These are phyloP conservation scores for Kondoa subrosea DNA, from an alignment of 768 basidiomycete species.

Conservation along the genomic window DNA sequence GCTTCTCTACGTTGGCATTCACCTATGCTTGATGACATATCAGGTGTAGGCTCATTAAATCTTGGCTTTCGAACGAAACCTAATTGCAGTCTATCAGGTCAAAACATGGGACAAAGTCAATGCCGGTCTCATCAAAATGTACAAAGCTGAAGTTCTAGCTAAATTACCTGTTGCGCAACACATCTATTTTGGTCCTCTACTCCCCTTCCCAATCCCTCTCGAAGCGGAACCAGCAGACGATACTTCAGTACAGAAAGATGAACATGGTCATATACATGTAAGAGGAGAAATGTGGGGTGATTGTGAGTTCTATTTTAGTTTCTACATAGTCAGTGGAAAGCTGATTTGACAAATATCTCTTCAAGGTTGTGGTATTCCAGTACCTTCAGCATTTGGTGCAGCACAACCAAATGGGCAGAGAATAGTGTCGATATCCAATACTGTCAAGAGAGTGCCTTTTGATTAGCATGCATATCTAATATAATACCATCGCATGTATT, in stretches of 20 bases:
- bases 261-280: slow-evolving; percentile 26
- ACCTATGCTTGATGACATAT: slow-evolving; percentile 93
- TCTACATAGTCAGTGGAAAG: background rate
- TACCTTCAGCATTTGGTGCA: slow-evolving; percentile 67
- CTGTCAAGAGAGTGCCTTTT: slow-evolving; percentile 59
- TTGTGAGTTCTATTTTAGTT: slow-evolving; percentile 33
- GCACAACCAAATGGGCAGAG: slow-evolving; percentile 41
- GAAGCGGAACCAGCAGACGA: slow-evolving; percentile 10
- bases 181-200: slow-evolving; percentile 73
- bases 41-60: slow-evolving; percentile 17
- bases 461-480: slow-evolving; percentile 37
- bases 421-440: slow-evolving; percentile 37
- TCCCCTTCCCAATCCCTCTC: slow-evolving; percentile 31
- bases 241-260: slow-evolving; percentile 17
- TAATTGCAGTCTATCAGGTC: slow-evolving; percentile 23
- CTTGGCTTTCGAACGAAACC: background rate
- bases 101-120: slow-evolving; percentile 85
- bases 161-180: slow-evolving; percentile 94
- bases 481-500: too few relatives aligned
- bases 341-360: background rate
- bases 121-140: slow-evolving; percentile 94
- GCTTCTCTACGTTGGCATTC: slow-evolving; percentile 95
- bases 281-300: slow-evolving; percentile 56
- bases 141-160: slow-evolving; percentile 77
- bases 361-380: slow-evolving; percentile 45